A percentile compares a stretch with the other conserved stretches of the same genome.
phyloP scores from a whole-genome alignment of 192 early-diverging fungal genomes.

The Coemansia sp. region DNA sequence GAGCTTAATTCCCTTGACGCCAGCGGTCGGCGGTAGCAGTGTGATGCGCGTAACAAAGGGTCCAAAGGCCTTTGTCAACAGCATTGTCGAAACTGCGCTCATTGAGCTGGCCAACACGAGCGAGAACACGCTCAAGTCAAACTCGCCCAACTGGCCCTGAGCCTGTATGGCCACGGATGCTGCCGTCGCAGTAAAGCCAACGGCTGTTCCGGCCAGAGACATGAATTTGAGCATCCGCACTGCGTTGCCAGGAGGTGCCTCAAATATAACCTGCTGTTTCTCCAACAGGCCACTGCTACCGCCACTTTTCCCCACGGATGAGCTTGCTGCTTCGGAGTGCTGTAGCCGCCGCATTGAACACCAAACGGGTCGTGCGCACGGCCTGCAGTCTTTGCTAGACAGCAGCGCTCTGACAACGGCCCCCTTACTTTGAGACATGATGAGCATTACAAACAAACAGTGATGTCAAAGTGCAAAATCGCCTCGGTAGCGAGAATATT shows the following conservation, averaged over 20 bases:
- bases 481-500: not conserved
- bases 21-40: constrained; percentile 13
- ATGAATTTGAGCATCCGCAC: constrained; percentile 54
- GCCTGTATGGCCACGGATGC: constrained; percentile 16
- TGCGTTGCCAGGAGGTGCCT: constrained; percentile 33
- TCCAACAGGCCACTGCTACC: not conserved
- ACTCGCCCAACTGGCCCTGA: constrained; percentile 19
- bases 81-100: constrained; percentile 37
- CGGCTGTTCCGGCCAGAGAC: constrained; percentile 39
- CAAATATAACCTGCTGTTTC: constrained; percentile 24
- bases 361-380: not conserved
- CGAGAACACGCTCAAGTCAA: constrained; percentile 16
- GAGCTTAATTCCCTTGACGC: constrained; percentile 3
- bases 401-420: not conserved
- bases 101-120: constrained; percentile 36
- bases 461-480: not conserved
- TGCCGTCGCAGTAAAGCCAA: constrained; percentile 35
- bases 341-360: not conserved
- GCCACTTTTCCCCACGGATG: not conserved
- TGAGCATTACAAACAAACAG: not conserved
- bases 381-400: not conserved
- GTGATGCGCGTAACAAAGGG: constrained; percentile 48
- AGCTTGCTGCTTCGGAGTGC: not conserved
- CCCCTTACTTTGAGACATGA: not conserved
- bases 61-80: constrained; percentile 37